phyloP scores from a whole-genome alignment of 495 filamentous ascomycete species.

The Neurospora sp. region DNA sequence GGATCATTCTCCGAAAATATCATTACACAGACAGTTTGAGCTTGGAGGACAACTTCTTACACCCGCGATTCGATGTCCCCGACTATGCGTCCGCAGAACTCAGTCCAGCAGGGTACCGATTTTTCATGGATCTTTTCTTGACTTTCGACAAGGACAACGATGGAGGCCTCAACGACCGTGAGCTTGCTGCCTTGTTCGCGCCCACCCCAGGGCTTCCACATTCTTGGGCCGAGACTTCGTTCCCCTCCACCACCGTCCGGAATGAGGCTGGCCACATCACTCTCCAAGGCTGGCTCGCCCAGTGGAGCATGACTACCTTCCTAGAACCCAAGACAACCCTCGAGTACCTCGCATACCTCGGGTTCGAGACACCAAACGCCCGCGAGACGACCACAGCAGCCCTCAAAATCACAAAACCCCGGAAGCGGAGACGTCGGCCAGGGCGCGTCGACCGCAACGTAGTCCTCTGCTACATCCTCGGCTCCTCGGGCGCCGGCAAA shows the following conservation, averaged over 20 bases:
- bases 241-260: conserved; percentile 86
- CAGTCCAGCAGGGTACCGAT: conserved; percentile 88
- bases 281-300: conserved; percentile 92
- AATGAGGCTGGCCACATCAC: conserved; percentile 95
- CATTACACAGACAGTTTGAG: conserved; percentile 93
- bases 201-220: conserved; percentile 82
- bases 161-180: conserved; percentile 77
- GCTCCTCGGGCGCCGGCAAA: conserved; percentile 74
- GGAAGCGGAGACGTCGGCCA: conserved; percentile 69
- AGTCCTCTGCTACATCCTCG: conserved; percentile 90
- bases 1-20: conserved; percentile 91
- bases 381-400: conserved; percentile 67
- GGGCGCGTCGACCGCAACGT: conserved; percentile 88
- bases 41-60: conserved; percentile 81
- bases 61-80: conserved; percentile 88
- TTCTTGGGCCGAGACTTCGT: conserved; percentile 76
- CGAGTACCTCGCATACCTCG: conserved; percentile 90
- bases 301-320: conserved; percentile 99
- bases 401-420: conserved; percentile 81
- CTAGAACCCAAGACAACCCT: conserved; percentile 88
- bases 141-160: conserved; percentile 96
- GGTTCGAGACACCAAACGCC: conserved; percentile 61
- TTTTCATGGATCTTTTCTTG: conserved; percentile 94
- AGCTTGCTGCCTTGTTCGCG: conserved; percentile 78
- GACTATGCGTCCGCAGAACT: conserved; percentile 86